phyloP scores from a whole-genome alignment of 2,329 filamentous ascomycete genomes.

The Trichoderma endophyticum region DNA sequence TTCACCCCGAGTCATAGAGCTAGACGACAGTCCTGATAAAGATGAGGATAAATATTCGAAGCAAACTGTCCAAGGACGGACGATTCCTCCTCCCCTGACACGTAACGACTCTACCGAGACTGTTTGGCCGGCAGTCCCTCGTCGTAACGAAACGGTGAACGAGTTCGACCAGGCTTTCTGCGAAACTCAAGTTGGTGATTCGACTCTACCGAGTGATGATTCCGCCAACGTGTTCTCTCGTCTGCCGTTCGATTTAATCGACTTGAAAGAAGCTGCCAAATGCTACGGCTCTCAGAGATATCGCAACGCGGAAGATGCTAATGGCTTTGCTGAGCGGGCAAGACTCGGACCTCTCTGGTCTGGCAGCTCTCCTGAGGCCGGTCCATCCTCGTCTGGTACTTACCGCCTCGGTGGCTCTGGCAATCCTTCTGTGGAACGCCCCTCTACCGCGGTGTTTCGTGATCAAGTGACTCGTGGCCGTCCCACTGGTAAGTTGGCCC shows the following conservation, averaged over 20 bases:
- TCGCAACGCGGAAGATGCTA: not conserved
- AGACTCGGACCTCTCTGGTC: slow-evolving; percentile 34
- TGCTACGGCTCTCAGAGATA: slow-evolving; percentile 2
- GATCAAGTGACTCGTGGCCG: not conserved
- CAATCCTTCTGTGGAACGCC: not conserved
- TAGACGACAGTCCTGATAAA: not conserved
- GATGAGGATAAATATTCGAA: not conserved
- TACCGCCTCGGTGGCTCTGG: not conserved
- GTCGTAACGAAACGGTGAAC: slow-evolving; percentile 6
- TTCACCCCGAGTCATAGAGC: not conserved
- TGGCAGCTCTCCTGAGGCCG: slow-evolving; percentile 1
- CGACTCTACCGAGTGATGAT: not conserved
- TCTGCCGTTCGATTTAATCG: slow-evolving; percentile 37
- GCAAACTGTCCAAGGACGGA: not conserved
- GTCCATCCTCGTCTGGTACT: not conserved
- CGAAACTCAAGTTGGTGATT: slow-evolving; percentile 8
- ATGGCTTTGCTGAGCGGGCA: slow-evolving; percentile 27
- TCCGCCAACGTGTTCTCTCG: slow-evolving; percentile 25
- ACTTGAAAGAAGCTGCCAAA: slow-evolving; percentile 37
- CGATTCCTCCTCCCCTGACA: not conserved
- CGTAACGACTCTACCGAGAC: slow-evolving; percentile 11
- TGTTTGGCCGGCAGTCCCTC: slow-evolving; percentile 5
- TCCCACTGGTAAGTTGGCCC: not conserved
- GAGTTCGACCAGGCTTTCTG: slow-evolving; percentile 15
- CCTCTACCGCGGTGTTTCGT: not conserved